These are phyloP conservation scores for Eucalyptus coolabah DNA, from an alignment of 345 rosid genomes.

Conservation along the genomic window DNA sequence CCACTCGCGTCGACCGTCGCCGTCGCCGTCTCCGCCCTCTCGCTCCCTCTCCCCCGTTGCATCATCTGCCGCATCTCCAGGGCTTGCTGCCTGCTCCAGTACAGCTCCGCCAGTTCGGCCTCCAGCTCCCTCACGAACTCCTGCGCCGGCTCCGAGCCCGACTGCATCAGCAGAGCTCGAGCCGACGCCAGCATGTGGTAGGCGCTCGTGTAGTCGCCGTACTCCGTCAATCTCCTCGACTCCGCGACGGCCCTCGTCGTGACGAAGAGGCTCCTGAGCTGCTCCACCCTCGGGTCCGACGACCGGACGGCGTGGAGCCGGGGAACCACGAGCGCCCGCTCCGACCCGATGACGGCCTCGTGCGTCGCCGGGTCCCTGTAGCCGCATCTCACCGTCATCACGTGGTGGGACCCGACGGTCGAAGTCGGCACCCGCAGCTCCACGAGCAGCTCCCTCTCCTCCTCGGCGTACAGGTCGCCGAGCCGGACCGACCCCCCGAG, in stretches of 20 bases:
- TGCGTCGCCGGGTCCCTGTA: conserved; percentile 58
- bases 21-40: conserved; percentile 4
- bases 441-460: conserved; percentile 66
- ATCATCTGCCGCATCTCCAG: not conserved
- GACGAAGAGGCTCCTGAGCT: conserved; percentile 49
- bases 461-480: conserved; percentile 71
- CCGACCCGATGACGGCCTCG: conserved; percentile 35
- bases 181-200: conserved; percentile 60
- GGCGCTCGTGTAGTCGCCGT: conserved; percentile 51
- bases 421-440: conserved; percentile 47
- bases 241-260: conserved; percentile 69
- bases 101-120: conserved; percentile 56
- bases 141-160: conserved; percentile 13
- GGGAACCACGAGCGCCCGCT: conserved; percentile 30
- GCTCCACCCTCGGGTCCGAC: conserved; percentile 29
- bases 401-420: conserved; percentile 22
- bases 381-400: conserved; percentile 48
- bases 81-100: conserved; percentile 32
- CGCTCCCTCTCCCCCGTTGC: conserved; percentile 23
- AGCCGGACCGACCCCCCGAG: conserved; percentile 54
- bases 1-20: not conserved
- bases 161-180: conserved; percentile 52
- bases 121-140: conserved; percentile 41
- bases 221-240: conserved; percentile 56
- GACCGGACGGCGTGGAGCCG: conserved; percentile 36